phyloP scores from a whole-genome alignment of 441 rosid species.

The Eutrema salsugineum region DNA sequence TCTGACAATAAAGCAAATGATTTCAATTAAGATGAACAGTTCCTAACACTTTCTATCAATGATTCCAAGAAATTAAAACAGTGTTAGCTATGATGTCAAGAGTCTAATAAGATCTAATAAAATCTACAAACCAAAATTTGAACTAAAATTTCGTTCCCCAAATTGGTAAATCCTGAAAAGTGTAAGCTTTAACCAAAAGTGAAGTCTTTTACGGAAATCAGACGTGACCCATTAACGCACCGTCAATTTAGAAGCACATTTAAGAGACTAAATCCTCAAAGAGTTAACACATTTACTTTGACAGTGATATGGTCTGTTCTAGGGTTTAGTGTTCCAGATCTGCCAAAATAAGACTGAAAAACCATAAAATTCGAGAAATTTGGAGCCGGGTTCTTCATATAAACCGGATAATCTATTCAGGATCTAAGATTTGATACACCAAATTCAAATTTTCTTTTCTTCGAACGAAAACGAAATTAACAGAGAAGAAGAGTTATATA shows the following conservation, averaged over 20 bases:
- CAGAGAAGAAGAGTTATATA: background rate
- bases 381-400: background rate
- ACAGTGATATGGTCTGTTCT: background rate
- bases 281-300: too few relatives aligned
- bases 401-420: background rate
- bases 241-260: conserved; percentile 15
- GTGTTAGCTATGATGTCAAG: background rate
- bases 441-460: background rate
- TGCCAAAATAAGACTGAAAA: background rate
- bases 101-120: too few relatives aligned
- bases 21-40: conserved; percentile 1
- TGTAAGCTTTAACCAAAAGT: background rate
- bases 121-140: background rate
- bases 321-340: conserved; percentile 25
- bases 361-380: background rate
- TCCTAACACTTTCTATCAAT: background rate
- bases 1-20: background rate
- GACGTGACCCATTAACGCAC: background rate
- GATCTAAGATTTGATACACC: background rate
- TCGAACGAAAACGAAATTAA: background rate
- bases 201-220: background rate
- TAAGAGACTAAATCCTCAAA: too few relatives aligned
- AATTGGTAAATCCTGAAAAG: conserved; percentile 17
- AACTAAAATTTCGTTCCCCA: background rate
- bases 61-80: background rate